These are phyloP conservation scores for Hyaloperonospora arabidopsidis DNA, from an alignment of 352 stramenopile genomes.

Conservation along the genomic window DNA sequence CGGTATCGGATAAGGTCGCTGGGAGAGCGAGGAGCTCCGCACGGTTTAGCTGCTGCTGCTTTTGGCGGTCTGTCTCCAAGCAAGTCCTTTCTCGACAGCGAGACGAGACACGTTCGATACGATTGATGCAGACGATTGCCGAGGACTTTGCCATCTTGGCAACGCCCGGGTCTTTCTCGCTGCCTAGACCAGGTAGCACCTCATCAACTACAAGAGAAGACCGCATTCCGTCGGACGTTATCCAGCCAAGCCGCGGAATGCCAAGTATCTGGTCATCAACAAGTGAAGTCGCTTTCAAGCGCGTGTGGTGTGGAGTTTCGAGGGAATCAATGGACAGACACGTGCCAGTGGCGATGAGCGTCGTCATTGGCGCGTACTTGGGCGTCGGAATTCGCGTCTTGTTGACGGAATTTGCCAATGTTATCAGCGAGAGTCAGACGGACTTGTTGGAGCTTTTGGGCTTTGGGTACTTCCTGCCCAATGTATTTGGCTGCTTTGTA, in stretches of 20 bases:
- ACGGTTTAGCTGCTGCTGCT: too few species aligned
- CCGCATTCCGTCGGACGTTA: conserved; percentile 12
- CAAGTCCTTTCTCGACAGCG: too few species aligned
- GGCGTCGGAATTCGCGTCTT: conserved; percentile 43
- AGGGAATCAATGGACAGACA: conserved; percentile 24
- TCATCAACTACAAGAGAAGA: conserved; percentile 29
- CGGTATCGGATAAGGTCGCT: too few species aligned
- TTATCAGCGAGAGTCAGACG: conserved; percentile 30
- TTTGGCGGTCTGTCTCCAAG: too few species aligned
- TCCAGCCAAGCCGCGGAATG: conserved; percentile 10
- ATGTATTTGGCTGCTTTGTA: conserved; percentile 54
- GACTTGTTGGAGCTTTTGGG: conserved; percentile 45
- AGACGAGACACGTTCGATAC: neutral
- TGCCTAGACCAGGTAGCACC: conserved; percentile 14
- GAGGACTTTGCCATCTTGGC: conserved; percentile 33
- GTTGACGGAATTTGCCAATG: conserved; percentile 39
- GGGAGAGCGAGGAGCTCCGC: too few species aligned
- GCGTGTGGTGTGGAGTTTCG: conserved; percentile 3
- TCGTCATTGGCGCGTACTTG: conserved; percentile 41
- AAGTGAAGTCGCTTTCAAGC: neutral
- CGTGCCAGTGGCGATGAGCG: conserved; percentile 30
- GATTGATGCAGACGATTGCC: conserved; percentile 38
- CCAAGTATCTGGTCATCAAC: conserved; percentile 8
- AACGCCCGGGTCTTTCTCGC: conserved; percentile 18
- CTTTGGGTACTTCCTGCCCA: conserved; percentile 48